phyloP scores from a whole-genome alignment of 768 basidiomycete species.

The Multifurca ochricompacta region DNA sequence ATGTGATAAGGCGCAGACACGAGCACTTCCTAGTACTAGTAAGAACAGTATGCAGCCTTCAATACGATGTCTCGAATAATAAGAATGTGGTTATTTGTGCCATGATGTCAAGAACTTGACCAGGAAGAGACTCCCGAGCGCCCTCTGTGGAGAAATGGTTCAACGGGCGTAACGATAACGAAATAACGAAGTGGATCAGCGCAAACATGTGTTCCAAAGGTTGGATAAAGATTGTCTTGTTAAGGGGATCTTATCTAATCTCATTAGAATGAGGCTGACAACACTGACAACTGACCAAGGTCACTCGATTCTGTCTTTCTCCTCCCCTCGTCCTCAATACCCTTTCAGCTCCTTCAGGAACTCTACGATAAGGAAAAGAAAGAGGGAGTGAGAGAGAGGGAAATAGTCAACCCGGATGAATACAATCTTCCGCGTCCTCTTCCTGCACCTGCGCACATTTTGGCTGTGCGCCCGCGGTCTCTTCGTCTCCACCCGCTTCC shows the following conservation, averaged over 20 bases:
- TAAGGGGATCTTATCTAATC: too few species aligned
- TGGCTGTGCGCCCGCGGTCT: constrained; percentile 8
- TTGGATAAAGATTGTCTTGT: too few species aligned
- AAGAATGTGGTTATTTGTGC: too few species aligned
- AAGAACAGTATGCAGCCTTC: too few species aligned
- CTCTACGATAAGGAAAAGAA: background rate
- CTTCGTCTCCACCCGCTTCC: constrained; percentile 6
- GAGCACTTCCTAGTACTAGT: background rate
- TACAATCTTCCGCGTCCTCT: constrained; percentile 10
- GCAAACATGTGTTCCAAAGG: background rate
- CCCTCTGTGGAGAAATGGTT: background rate
- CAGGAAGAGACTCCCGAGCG: background rate
- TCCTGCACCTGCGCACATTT: constrained; percentile 6
- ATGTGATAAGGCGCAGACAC: too few species aligned
- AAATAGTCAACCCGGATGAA: background rate
- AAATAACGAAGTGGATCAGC: too few species aligned
- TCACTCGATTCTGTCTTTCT: too few species aligned
- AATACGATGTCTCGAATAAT: too few species aligned
- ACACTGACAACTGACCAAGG: too few species aligned
- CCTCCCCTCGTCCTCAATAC: too few species aligned
- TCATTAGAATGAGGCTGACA: too few species aligned
- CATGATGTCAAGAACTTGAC: background rate
- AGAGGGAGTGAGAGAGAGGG: background rate
- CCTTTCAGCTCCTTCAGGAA: background rate
- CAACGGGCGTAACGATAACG: background rate